Percentiles rank a stretch among this genome's conserved stretches.
Evolutionary conservation across 2,329 filamentous ascomycete species (phyloP).

Genomic region (Penicillium sp.): DNA sequence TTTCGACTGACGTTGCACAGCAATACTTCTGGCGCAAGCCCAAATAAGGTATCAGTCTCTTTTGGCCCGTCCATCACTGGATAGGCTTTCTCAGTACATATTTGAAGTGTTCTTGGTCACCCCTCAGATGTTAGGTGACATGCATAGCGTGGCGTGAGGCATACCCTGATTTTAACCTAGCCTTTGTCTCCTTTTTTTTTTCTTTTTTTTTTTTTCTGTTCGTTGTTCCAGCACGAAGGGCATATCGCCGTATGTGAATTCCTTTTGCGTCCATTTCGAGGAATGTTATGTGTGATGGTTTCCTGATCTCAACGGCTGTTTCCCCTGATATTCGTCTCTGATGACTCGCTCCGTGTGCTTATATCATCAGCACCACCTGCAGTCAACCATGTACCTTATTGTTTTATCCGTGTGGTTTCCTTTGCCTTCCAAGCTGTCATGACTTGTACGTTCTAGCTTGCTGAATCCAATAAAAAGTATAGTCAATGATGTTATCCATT

Average conservation of each 20-base stretch:
- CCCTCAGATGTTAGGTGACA: constrained; percentile 25
- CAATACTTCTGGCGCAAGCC: constrained; percentile 74
- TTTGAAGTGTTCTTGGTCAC: constrained; percentile 29
- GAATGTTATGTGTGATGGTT: constrained; percentile 15
- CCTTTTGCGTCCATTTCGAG: background rate
- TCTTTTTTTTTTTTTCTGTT: constrained; percentile 16
- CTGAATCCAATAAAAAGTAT: constrained; percentile 10
- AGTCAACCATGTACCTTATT: background rate
- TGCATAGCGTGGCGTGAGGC: constrained; percentile 47
- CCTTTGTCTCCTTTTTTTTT: constrained; percentile 9
- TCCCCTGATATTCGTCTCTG: background rate
- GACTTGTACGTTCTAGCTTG: constrained; percentile 22
- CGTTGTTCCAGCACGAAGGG: constrained; percentile 9
- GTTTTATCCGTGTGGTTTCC: background rate
- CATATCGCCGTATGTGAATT: constrained; percentile 1
- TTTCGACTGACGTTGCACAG: constrained; percentile 41
- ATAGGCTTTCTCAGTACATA: constrained; percentile 36
- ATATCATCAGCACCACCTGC: background rate
- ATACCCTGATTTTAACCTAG: constrained; percentile 35
- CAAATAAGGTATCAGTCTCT: constrained; percentile 37
- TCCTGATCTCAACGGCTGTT: constrained; percentile 10
- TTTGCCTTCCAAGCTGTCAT: constrained; percentile 10
- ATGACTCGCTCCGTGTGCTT: background rate
- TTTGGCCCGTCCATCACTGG: constrained; percentile 4
- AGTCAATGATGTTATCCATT: background rate